Conservation (phyloP, 2,329 filamentous ascomycete genomes). For the Septoria linicola region DNA sequence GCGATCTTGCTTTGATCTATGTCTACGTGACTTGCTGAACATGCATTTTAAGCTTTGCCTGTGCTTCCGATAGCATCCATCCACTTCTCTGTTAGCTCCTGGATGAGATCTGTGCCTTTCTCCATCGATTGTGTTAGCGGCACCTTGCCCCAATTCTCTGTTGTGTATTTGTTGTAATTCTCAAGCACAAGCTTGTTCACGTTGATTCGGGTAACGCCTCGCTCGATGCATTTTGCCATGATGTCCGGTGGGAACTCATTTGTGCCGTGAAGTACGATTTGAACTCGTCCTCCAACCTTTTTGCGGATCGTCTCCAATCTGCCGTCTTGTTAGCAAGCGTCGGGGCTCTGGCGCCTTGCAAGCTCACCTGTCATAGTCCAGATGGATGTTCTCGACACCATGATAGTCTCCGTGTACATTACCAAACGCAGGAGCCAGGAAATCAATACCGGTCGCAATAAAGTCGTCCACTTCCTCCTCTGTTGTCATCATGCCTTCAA, state of each 20-base stretch:
- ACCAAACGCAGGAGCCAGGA: constrained; percentile 72
- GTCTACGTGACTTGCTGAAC: too few relatives aligned
- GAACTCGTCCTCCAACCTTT: constrained; percentile 49
- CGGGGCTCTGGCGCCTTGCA: background rate
- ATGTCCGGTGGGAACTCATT: constrained; percentile 58
- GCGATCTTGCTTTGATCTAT: too few relatives aligned
- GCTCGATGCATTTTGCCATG: constrained; percentile 54
- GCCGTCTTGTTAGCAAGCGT: background rate
- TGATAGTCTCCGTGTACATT: constrained; percentile 78
- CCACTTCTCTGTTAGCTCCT: constrained; percentile 55
- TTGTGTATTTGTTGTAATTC: constrained; percentile 50
- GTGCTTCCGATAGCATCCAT: constrained; percentile 47
- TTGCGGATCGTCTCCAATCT: constrained; percentile 50
- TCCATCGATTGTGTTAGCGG: constrained; percentile 57
- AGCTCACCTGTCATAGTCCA: constrained; percentile 57
- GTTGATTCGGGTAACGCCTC: constrained; percentile 58
- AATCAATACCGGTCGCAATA: constrained; percentile 68
- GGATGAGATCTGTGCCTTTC: constrained; percentile 55
- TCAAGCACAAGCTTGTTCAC: constrained; percentile 59
- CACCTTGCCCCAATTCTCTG: constrained; percentile 51
- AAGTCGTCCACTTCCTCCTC: constrained; percentile 69
- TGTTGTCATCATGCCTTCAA: constrained; percentile 65
- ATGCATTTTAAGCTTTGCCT: constrained; percentile 21
- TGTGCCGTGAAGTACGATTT: constrained; percentile 58
- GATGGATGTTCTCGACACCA: constrained; percentile 58